These are phyloP conservation scores for Tulasnella sp. DNA, from an alignment of 768 basidiomycete species.

Conservation along the genomic window DNA sequence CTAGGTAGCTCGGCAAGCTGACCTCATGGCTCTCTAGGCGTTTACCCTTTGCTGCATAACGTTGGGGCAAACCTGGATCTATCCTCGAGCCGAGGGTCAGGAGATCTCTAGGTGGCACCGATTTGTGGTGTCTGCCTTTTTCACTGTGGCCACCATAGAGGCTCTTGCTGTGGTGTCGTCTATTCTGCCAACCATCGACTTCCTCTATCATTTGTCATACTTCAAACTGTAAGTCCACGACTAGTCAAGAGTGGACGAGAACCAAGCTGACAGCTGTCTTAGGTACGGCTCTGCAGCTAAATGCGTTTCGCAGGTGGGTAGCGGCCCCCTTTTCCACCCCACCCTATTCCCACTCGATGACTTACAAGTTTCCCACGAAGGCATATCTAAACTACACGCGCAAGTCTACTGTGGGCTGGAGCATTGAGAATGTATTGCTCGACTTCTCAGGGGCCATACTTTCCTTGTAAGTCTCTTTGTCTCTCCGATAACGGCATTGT, in stretches of 20 bases:
- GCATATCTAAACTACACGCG: slow-evolving; percentile 31
- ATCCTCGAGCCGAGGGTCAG: slow-evolving; percentile 25
- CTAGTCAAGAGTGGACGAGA: background rate
- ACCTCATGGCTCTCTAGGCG: slow-evolving; percentile 21
- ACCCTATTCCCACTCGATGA: background rate
- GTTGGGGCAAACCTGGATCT: slow-evolving; percentile 32
- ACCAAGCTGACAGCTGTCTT: background rate
- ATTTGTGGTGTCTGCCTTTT: slow-evolving; percentile 25
- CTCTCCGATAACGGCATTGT: background rate
- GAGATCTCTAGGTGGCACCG: slow-evolving; percentile 21
- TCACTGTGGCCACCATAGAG: slow-evolving; percentile 25
- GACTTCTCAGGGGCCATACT: slow-evolving; percentile 32
- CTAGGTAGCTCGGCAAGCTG: slow-evolving; percentile 27
- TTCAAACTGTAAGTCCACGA: slow-evolving; percentile 30
- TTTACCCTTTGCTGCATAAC: slow-evolving; percentile 30
- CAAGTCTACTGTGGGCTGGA: slow-evolving; percentile 31
- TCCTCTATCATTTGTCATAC: slow-evolving; percentile 28
- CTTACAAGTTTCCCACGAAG: slow-evolving; percentile 8
- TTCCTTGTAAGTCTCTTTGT: slow-evolving; percentile 22
- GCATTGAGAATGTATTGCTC: slow-evolving; percentile 30
- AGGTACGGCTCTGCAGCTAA: slow-evolving; percentile 33
- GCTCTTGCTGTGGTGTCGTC: slow-evolving; percentile 23
- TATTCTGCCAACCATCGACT: slow-evolving; percentile 25
- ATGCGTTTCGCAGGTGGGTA: slow-evolving; percentile 35
- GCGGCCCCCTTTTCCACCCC: background rate